Conservation (phyloP, 495 filamentous ascomycete species). For the Staphylotrichum tortipilum region DNA sequence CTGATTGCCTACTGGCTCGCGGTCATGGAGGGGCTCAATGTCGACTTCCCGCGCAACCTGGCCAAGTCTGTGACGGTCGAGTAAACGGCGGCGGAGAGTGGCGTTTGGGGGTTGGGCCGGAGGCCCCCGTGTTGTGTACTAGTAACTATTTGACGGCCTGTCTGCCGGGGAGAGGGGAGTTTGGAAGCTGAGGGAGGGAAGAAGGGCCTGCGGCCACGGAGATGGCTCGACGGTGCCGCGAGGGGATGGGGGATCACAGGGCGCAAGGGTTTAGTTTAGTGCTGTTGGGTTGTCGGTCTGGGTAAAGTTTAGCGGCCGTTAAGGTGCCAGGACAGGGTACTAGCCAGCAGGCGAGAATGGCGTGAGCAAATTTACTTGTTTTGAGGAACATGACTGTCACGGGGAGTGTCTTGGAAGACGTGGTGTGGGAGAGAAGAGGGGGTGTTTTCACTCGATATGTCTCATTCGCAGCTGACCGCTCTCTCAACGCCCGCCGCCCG, state of each 20-base stretch:
- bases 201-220: background rate
- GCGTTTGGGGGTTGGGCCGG: no score
- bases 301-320: background rate
- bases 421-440: no score
- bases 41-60: conserved; percentile 94
- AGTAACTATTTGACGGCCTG: conserved; percentile 12
- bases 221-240: conserved; percentile 1
- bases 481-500: no score
- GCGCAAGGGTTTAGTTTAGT: no score
- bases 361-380: background rate
- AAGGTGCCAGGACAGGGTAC: background rate
- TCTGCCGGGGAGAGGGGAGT: no score
- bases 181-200: conserved; percentile 10
- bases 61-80: conserved; percentile 99
- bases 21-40: conserved; percentile 88
- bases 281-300: background rate
- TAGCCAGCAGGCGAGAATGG: background rate
- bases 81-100: no score
- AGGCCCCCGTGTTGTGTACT: conserved; percentile 12
- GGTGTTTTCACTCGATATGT: no score
- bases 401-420: no score
- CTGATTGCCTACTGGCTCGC: conserved; percentile 98
- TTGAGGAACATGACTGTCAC: background rate
- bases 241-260: background rate
- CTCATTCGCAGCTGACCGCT: no score